Evolutionary conservation across 140 eudicot species (phyloP).

Genomic region (Senecio squalidus): DNA sequence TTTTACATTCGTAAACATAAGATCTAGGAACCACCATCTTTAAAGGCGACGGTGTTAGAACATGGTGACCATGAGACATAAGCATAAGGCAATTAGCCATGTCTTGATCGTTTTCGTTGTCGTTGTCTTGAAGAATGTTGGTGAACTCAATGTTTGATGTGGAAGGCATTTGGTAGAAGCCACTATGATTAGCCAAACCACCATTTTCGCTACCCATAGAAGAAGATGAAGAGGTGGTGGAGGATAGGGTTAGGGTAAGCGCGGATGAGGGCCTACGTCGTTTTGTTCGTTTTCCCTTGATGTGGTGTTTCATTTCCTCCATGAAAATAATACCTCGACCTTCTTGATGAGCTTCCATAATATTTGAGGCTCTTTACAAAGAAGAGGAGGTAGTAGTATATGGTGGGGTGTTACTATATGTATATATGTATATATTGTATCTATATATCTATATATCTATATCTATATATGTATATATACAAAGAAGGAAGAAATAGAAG

Average conservation of each 20-base stretch:
- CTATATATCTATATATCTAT: background rate
- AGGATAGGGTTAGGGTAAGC: slow-evolving; percentile 37
- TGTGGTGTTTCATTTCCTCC: slow-evolving; percentile 14
- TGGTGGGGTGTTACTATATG: background rate
- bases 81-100: slow-evolving; percentile 75
- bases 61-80: slow-evolving; percentile 48
- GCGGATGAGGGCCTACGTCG: slow-evolving; percentile 46
- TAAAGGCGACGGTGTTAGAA: slow-evolving; percentile 1
- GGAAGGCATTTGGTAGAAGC: slow-evolving; percentile 9
- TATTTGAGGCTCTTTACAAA: background rate
- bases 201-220: slow-evolving; percentile 11
- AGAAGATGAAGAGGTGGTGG: slow-evolving; percentile 23
- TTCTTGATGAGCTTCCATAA: slow-evolving; percentile 35
- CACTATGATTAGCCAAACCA: background rate
- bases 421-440: background rate
- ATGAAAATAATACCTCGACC: slow-evolving; percentile 14
- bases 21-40: background rate
- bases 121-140: slow-evolving; percentile 21
- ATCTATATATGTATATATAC: background rate
- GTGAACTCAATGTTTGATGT: slow-evolving; percentile 31
- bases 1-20: slow-evolving; percentile 39
- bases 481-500: slow-evolving; percentile 24
- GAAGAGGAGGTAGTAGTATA: background rate
- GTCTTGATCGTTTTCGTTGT: slow-evolving; percentile 42
- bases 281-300: slow-evolving; percentile 59